These are phyloP conservation scores for Emmonsiellopsis sp. DNA, from an alignment of 2,329 filamentous ascomycete species.

Conservation along the genomic window DNA sequence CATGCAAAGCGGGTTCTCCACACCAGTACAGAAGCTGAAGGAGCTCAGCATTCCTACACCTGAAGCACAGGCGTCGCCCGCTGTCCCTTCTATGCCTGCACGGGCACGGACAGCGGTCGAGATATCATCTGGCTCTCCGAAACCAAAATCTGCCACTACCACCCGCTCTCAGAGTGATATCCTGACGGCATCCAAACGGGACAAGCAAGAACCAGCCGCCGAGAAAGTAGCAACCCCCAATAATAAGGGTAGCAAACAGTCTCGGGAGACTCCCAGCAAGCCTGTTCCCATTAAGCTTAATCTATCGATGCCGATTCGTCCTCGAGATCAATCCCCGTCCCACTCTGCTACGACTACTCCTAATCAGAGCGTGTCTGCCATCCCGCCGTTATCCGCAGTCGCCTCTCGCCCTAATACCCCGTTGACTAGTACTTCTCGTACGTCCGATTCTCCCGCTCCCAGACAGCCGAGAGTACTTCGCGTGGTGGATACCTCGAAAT, in stretches of 20 bases:
- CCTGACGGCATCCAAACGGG: constrained; percentile 1
- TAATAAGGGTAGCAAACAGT: neutral
- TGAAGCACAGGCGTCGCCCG: constrained; percentile 15
- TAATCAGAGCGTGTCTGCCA: constrained; percentile 14
- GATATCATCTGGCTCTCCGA: constrained; percentile 34
- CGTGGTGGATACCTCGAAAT: constrained; percentile 48
- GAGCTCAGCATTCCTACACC: constrained; percentile 18
- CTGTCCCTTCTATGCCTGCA: constrained; percentile 14
- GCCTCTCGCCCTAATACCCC: constrained; percentile 44
- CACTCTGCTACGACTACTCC: constrained; percentile 17
- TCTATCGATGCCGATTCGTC: constrained; percentile 16
- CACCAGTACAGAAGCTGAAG: constrained; percentile 20
- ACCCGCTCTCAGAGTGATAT: constrained; percentile 13
- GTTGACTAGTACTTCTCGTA: constrained; percentile 26
- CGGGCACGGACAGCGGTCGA: constrained; percentile 26
- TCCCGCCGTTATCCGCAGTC: constrained; percentile 17
- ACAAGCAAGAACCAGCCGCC: neutral
- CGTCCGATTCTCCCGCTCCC: constrained; percentile 29
- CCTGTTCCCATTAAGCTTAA: constrained; percentile 27
- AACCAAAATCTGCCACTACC: constrained; percentile 19
- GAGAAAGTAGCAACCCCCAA: neutral
- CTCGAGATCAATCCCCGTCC: constrained; percentile 6
- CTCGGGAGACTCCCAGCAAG: constrained; percentile 13
- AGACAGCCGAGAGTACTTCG: constrained; percentile 45
- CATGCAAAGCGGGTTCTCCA: constrained; percentile 18